Evolutionary conservation across 257 asterid genomes (phyloP).

Genomic region (Capsicum chinense): DNA sequence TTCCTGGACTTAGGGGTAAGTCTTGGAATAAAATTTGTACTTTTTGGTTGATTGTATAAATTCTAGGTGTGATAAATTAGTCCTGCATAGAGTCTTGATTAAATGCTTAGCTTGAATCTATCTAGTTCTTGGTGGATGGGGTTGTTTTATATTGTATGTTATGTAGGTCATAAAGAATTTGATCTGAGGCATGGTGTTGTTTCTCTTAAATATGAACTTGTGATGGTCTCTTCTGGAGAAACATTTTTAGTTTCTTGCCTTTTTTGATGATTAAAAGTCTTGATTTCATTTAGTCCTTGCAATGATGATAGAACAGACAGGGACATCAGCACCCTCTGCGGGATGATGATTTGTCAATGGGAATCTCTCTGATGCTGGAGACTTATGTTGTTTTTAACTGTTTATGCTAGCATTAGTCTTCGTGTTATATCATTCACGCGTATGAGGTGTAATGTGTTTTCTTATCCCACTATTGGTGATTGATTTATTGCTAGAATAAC

Average conservation of each 20-base stretch:
- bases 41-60: too few relatives aligned
- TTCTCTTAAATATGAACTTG: not conserved
- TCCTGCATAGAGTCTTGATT: not conserved
- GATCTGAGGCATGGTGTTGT: not conserved
- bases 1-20: not conserved
- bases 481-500: not conserved
- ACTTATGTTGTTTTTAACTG: not conserved
- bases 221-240: not conserved
- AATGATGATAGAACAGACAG: slow-evolving; percentile 72
- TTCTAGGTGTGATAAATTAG: too few relatives aligned
- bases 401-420: not conserved
- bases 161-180: not conserved
- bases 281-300: slow-evolving; percentile 33
- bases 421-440: not conserved
- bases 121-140: not conserved
- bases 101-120: too few relatives aligned
- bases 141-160: too few relatives aligned
- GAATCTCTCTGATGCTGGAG: slow-evolving; percentile 78
- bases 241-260: not conserved
- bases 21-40: too few relatives aligned
- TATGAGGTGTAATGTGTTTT: slow-evolving; percentile 24
- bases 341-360: slow-evolving; percentile 64
- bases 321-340: slow-evolving; percentile 65
- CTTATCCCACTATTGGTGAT: not conserved
- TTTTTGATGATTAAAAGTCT: not conserved